Percentiles rank a stretch among this genome's conserved stretches.
phyloP scores from a whole-genome alignment of 441 rosid species.

The Erodium trifolium region DNA sequence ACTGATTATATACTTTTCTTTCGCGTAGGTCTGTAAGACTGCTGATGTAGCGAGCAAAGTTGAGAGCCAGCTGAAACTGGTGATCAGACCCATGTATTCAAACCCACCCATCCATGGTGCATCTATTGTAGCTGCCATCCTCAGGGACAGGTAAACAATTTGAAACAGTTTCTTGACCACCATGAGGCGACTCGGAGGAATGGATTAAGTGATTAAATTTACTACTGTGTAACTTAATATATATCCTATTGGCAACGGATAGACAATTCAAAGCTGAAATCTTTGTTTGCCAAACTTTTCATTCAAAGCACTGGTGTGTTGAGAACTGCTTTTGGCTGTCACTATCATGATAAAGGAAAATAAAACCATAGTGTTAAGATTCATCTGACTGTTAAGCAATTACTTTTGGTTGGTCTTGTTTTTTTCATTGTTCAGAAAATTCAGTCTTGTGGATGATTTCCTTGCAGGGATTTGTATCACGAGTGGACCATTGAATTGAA shows the following conservation, averaged over 20 bases:
- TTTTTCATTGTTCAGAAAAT: neutral
- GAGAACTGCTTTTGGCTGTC: too few species aligned
- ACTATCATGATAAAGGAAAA: too few species aligned
- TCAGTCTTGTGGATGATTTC: neutral
- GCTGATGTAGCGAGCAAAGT: conserved; percentile 76
- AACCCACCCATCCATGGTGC: conserved; percentile 95
- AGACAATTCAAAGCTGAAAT: too few species aligned
- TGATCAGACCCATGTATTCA: conserved; percentile 91
- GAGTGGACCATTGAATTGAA: conserved; percentile 89
- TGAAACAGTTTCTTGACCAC: neutral
- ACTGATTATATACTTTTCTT: conserved; percentile 1
- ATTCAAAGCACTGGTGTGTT: too few species aligned
- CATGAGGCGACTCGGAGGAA: neutral
- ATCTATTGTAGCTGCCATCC: conserved; percentile 67
- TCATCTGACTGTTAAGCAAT: too few species aligned
- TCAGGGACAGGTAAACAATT: conserved; percentile 48
- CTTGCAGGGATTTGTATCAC: conserved; percentile 48
- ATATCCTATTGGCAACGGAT: too few species aligned
- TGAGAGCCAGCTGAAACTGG: conserved; percentile 85
- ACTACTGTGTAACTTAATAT: neutral
- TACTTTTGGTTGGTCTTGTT: neutral
- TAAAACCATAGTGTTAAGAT: too few species aligned
- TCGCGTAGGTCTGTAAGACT: conserved; percentile 64
- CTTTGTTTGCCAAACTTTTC: too few species aligned
- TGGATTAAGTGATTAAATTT: too few species aligned